Base-by-base conservation (phyloP, 2,329 filamentous ascomycete genomes). In the Epichloe scottii region DNA sequence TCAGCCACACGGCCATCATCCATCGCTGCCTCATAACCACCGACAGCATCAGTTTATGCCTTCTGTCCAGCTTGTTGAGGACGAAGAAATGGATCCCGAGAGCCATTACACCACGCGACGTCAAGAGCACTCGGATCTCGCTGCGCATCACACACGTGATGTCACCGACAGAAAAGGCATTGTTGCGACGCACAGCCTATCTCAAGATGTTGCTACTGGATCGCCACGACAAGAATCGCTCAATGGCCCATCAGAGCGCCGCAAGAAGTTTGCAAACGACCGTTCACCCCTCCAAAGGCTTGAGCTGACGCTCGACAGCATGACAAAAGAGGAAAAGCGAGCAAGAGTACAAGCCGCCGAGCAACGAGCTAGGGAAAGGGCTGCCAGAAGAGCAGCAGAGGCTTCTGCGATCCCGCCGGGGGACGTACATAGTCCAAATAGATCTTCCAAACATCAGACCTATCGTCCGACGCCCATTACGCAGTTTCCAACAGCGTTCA, bases 311-410 rank as follows among this genome's bases (percentile, higher is more conserved):
- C 77, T 97, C 62, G 86, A 85, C 66, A 89, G 87, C 68, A 91
- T 96, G 67, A 95, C 87, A 66, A 97, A 96, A 66, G 90, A 96
- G 69, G 90, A 96, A 68, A 94, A 95, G 67, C 79, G 91, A 56
- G 89, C 89, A 8, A 79, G 88, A 45, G 81, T 91, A 4, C 79
- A 89, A 63, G 86, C 91, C 60, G 89, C 89, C 5, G 91, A 96
- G 65, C 76, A 82, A 58, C 78, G 79, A 42, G 78, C 84, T 17
- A 79, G 82, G 58, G 83, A 91, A 61, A 75, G 74, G 58, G 73
- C 71, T 12, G 74, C 74, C 38, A 65, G 68, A 23, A 64, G 60
- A 57, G 58, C 66, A 47, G 58, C 59, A 56, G 57, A 55, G 42
- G 59, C 55, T 34, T 55, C 58, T 33, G 50, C 52, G 15, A 54